Conservation (phyloP, 2,329 filamentous ascomycete species). For the Colletotrichum sp. region DNA sequence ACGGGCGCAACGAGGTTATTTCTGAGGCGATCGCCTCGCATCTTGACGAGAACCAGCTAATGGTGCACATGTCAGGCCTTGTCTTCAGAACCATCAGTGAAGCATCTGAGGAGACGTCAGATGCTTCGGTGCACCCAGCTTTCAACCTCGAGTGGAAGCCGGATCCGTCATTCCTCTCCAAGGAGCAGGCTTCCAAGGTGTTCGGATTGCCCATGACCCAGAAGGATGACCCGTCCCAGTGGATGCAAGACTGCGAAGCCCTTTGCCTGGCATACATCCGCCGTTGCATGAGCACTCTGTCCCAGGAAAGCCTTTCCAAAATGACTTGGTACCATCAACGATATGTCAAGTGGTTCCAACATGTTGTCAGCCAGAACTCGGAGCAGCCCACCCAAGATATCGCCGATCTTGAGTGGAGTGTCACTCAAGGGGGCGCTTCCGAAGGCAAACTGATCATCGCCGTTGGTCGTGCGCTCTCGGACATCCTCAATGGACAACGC, state of each 20-base stretch:
- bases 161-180: slow-evolving; percentile 21
- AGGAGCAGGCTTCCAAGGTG: slow-evolving; percentile 11
- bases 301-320: not conserved
- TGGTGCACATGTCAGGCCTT: slow-evolving; percentile 23
- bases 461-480: slow-evolving; percentile 24
- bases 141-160: slow-evolving; percentile 25
- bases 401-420: slow-evolving; percentile 11
- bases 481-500: slow-evolving; percentile 27
- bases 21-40: slow-evolving; percentile 21
- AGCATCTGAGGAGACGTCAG: not conserved
- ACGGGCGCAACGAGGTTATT: slow-evolving; percentile 14
- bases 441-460: slow-evolving; percentile 26
- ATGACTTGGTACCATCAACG: slow-evolving; percentile 15
- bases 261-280: slow-evolving; percentile 17
- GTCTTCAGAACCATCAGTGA: slow-evolving; percentile 22
- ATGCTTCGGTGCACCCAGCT: slow-evolving; percentile 7
- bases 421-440: slow-evolving; percentile 4
- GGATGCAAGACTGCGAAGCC: slow-evolving; percentile 23
- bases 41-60: not conserved
- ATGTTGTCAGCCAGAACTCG: not conserved
- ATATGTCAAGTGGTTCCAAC: slow-evolving; percentile 22
- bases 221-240: slow-evolving; percentile 19
- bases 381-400: not conserved
- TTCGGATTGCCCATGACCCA: slow-evolving; percentile 17
- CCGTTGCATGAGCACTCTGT: not conserved